These are phyloP conservation scores for Xerocomellus intermedius DNA, from an alignment of 768 basidiomycete species.

Conservation along the genomic window DNA sequence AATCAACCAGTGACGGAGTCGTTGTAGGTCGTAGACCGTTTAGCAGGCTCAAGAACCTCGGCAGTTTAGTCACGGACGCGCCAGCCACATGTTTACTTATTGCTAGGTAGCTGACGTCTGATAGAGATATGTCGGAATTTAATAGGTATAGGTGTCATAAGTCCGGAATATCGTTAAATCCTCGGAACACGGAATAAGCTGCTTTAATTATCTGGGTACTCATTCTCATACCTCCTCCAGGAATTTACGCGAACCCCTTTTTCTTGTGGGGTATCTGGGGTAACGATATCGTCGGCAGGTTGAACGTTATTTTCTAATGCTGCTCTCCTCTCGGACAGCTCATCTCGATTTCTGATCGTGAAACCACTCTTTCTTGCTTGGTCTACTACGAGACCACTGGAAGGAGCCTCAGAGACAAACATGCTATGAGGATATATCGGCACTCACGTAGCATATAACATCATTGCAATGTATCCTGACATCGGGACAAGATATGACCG, in stretches of 20 bases:
- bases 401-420: neutral
- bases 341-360: constrained; percentile 48
- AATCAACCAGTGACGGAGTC: constrained; percentile 3
- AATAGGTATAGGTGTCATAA: constrained; percentile 10
- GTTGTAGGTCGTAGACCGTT: constrained; percentile 67
- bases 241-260: constrained; percentile 15
- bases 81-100: neutral
- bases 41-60: constrained; percentile 77
- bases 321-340: constrained; percentile 30
- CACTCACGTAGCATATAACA: constrained; percentile 54
- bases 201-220: neutral
- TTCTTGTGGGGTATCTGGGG: constrained; percentile 4
- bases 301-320: neutral
- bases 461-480: constrained; percentile 58
- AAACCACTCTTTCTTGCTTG: constrained; percentile 51
- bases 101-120: constrained; percentile 7
- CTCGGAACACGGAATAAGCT: neutral
- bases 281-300: neutral
- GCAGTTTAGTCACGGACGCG: constrained; percentile 48
- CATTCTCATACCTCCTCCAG: constrained; percentile 12
- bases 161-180: neutral
- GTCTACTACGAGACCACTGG: constrained; percentile 53
- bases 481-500: constrained; percentile 61
- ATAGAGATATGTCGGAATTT: constrained; percentile 15
- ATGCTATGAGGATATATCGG: neutral